Base-by-base conservation (phyloP, 164 flowering plant genomes). In the Magnolia kwangsiensis region DNA sequence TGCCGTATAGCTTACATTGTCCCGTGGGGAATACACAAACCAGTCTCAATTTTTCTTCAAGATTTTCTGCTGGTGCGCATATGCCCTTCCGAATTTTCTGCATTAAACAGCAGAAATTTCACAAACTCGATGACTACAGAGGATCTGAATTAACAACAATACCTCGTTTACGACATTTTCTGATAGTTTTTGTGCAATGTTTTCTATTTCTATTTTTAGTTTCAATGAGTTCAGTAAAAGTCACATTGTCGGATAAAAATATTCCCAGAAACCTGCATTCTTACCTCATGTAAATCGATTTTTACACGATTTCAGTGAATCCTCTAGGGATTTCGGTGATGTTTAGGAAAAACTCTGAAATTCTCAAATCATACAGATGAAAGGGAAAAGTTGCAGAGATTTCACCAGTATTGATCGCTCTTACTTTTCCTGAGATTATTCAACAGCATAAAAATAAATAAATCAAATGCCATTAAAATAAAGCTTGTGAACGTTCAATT, bases 361-460 rank as follows among this genome's bases (percentile, higher is more conserved):
- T 31, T 67, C 69, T 21, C 37, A 4, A 69, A 8, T 18, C 21
- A 7, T 14, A 31, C 21, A 16, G 6, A 45, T 2, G 1, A 23
- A 16, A 69, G 50, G 29, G 45, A 6, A 69, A 69, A 31, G 64
- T 75, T 45, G 51, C 63, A 66, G 1, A 61, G 11, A 27, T 20
- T 71, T 20, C 19, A 49, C 63, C 63, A 14, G 63, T 71, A 76
- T 76, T 76, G 68, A 63, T 18, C 59, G 8, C 16, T 71, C 74
- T 18, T 49, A 23, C 24, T 51, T 65, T 72, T 71, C 63, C 74
- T 71, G 31, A 19, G 74, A 51, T 55, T 31, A 72, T 72, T 51
- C 63, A 24, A 67, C 37, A 14, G 11, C 2, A 55, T 23, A 27
- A 72, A 55, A 59, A 29, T 2, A n/a, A n/a, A 63, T 18, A 63